Conservation (phyloP, 2,329 filamentous ascomycete species). For the Fusarium torulosum region DNA sequence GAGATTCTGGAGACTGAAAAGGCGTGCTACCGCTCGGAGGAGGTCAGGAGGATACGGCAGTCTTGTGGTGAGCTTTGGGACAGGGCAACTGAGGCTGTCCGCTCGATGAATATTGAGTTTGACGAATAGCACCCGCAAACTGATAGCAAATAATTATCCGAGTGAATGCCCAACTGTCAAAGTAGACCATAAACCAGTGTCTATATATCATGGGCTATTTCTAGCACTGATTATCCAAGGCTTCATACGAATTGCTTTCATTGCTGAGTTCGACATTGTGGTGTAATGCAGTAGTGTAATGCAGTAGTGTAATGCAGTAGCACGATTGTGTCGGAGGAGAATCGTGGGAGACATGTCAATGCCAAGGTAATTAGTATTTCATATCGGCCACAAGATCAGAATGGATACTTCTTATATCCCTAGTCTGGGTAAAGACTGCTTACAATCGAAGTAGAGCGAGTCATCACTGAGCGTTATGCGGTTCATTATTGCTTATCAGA, state of each 20-base stretch:
- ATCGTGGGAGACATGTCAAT: too few relatives aligned
- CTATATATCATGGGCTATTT: too few relatives aligned
- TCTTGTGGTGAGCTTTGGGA: background rate
- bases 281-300: background rate
- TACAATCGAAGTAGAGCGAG: background rate
- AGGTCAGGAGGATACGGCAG: background rate
- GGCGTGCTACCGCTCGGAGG: background rate
- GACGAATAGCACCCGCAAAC: too few relatives aligned
- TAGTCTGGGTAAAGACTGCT: background rate
- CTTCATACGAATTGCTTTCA: background rate
- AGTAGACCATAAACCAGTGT: too few relatives aligned
- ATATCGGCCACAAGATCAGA: background rate
- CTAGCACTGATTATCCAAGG: background rate
- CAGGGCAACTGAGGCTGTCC: background rate
- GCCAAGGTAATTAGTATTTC: background rate
- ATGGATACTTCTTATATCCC: background rate
- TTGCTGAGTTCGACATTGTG: background rate
- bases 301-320: too few relatives aligned
- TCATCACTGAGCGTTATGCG: background rate
- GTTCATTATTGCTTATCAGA: background rate
- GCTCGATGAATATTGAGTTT: background rate
- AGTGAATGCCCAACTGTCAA: too few relatives aligned
- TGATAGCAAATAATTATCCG: too few relatives aligned
- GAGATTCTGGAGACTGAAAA: background rate
- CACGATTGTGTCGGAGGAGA: background rate